These are phyloP conservation scores for Debaryomyces sp. DNA, from an alignment of 1,139 yeast genomes.

Conservation along the genomic window DNA sequence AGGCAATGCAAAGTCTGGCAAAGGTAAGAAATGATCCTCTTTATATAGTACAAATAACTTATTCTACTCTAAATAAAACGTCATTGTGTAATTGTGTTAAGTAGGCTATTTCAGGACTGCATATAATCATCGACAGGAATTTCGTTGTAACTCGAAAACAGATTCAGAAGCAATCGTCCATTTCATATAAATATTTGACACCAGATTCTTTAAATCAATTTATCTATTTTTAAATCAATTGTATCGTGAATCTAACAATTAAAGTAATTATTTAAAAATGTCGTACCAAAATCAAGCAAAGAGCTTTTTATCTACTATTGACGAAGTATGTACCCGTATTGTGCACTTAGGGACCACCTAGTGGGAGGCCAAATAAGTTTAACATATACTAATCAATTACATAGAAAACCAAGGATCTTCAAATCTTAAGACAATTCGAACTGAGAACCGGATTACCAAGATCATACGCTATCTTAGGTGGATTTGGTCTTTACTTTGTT, in stretches of 20 bases:
- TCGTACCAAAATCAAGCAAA: conserved; percentile 32
- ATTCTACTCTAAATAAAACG: neutral
- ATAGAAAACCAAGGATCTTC: conserved; percentile 43
- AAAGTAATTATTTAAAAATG: conserved; percentile 17
- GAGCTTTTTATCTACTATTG: conserved; percentile 30
- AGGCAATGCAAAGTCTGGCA: conserved; percentile 48
- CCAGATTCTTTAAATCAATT: neutral
- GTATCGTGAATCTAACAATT: conserved; percentile 1
- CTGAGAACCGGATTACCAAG: conserved; percentile 77
- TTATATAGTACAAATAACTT: neutral
- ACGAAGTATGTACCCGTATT: conserved; percentile 26
- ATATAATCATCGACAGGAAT: neutral
- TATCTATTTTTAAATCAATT: conserved; percentile 5
- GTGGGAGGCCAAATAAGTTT: neutral
- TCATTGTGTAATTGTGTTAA: neutral
- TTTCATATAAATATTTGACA: neutral
- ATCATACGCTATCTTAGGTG: conserved; percentile 78
- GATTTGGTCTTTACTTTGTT: conserved; percentile 65
- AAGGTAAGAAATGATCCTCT: conserved; percentile 19
- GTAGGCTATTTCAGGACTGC: conserved; percentile 1
- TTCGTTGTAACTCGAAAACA: conserved; percentile 1
- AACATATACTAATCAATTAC: conserved; percentile 13
- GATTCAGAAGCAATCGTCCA: conserved; percentile 5
- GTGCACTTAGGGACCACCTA: neutral
- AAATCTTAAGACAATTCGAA: conserved; percentile 59